Base-by-base conservation (phyloP, 352 stramenopile genomes). In the Globisporangium mamillatum region DNA sequence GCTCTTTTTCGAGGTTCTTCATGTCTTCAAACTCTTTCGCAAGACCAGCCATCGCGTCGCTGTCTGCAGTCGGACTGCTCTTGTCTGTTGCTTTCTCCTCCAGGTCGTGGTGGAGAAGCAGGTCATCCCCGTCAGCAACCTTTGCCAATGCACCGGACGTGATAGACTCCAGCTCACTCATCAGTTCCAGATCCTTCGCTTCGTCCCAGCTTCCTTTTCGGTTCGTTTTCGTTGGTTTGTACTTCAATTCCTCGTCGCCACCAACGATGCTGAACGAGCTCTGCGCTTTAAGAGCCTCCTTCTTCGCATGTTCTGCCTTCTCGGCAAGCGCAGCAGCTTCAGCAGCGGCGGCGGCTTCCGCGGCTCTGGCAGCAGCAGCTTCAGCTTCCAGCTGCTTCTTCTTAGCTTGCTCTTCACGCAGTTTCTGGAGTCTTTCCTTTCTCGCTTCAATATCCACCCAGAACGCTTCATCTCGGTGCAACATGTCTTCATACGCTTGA, bases 401-500 rank as follows among this genome's bases (percentile, higher is more conserved):
- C 64, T 82, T 80, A 22, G 79, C 24, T 58, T 91, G 84, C 36
- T 92, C 83, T 60, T 93, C 85, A 32, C 86, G 85, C 67, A 86
- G 70, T 64, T 84, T 88, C 72, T 93, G 80, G 20, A 93, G 71
- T 10, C 86, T 69, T 46, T 79, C 80, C 62, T 96, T 96, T 32
- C 88, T 71, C 41, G 84, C 82, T 67, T 93, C 88, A 67, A 96
- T 96, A 34, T 94, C 88, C 18, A 77, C 80, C 88, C 88, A 96
- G 64, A 96, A 96, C 3, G 82, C 79, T 70, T 94, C 86, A 65
- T 96, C 88, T 14, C 88, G 84, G 62, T 93, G 84, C 66, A 96
- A 75, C 88, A 96, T 96, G 36, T 94, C 85, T 73, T 96, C 88
- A 38, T 96, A 96, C 34, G 86, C 86, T 59, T 94, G 83, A 14